Conservation (phyloP, 768 basidiomycete species). For the Boletus pseudo-olivaceus region DNA sequence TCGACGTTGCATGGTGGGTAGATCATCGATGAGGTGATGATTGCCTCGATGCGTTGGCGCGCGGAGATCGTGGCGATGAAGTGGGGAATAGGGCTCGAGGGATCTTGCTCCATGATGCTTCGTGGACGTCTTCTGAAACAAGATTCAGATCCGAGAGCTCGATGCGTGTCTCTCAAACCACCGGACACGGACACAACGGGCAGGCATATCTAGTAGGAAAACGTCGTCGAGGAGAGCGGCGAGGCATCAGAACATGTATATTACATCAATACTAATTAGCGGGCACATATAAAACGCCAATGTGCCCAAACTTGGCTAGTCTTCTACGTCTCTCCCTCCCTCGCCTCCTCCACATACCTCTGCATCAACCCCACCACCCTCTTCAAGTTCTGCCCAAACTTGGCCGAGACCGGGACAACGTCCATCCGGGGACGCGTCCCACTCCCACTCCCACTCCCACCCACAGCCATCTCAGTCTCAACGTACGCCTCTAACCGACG, state of each 20-base stretch:
- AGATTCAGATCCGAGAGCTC: neutral
- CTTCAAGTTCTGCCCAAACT: conserved; percentile 77
- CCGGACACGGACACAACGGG: neutral
- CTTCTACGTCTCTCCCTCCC: conserved; percentile 7
- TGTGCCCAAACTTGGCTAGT: neutral
- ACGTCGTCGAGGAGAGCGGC: neutral
- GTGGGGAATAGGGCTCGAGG: neutral
- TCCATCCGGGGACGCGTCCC: conserved; percentile 39
- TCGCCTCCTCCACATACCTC: conserved; percentile 56
- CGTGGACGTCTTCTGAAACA: neutral
- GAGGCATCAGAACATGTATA: neutral
- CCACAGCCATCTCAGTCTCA: conserved; percentile 38
- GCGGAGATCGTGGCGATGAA: neutral
- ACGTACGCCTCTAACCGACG: conserved; percentile 55
- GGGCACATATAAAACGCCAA: neutral
- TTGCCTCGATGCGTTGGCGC: neutral
- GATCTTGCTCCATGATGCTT: neutral
- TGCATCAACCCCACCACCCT: conserved; percentile 68
- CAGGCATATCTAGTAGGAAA: neutral
- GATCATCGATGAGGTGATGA: neutral
- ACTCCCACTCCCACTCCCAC: neutral
- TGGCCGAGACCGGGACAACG: conserved; percentile 82
- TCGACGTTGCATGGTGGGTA: conserved; percentile 81
- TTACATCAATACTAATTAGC: neutral
- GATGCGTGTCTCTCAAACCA: neutral